Percentiles rank a stretch among this genome's conserved stretches.
Evolutionary conservation across 169 alveolate species (phyloP).

Genomic region (Eimeria praecox): DNA sequence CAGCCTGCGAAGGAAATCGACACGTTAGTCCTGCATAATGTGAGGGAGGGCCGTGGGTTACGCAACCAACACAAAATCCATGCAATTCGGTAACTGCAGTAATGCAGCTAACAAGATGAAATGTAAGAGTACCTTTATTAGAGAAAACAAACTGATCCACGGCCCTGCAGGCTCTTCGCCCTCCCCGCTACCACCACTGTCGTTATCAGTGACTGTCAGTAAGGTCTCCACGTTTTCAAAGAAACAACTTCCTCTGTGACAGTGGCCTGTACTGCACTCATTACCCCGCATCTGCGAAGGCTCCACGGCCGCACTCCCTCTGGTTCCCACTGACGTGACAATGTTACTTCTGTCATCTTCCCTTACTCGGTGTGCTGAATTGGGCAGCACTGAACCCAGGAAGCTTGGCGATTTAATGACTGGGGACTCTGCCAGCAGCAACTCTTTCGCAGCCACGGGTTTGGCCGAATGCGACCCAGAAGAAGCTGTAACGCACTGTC

Average conservation of each 20-base stretch:
- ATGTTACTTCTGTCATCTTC: neutral
- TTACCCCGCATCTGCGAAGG: neutral
- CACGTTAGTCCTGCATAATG: neutral
- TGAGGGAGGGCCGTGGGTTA: neutral
- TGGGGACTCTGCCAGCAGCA: constrained; percentile 51
- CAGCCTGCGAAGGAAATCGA: constrained; percentile 43
- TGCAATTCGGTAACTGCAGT: neutral
- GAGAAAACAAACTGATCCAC: constrained; percentile 38
- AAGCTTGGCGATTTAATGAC: constrained; percentile 16
- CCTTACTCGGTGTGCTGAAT: constrained; percentile 15
- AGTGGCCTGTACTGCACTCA: constrained; percentile 29
- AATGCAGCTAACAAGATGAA: neutral
- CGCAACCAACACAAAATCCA: neutral
- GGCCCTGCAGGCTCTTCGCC: neutral
- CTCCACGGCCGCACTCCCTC: neutral
- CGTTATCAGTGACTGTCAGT: neutral
- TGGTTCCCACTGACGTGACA: constrained; percentile 2
- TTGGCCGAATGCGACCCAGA: neutral
- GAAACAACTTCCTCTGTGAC: constrained; percentile 48
- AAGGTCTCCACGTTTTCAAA: constrained; percentile 3
- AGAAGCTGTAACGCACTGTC: neutral
- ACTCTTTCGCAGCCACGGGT: constrained; percentile 22
- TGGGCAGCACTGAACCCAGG: neutral
- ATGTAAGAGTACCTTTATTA: constrained; percentile 2
- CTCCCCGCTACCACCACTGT: neutral